These are phyloP conservation scores for Pulveroboletus sp. DNA, from an alignment of 768 basidiomycete genomes.

Conservation along the genomic window DNA sequence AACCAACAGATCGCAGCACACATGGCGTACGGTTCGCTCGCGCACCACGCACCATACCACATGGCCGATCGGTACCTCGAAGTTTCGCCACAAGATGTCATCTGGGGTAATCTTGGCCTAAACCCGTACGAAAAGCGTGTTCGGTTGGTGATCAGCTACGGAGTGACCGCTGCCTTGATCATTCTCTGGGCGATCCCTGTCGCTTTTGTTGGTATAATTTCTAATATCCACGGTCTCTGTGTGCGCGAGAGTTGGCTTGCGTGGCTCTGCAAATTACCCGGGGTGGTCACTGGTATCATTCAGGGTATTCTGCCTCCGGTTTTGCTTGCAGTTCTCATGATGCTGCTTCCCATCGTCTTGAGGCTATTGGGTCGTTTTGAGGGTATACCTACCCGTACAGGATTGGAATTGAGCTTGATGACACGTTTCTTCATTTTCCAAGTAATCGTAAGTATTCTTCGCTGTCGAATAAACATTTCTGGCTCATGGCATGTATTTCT, in stretches of 20 bases:
- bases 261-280: slow-evolving; percentile 79
- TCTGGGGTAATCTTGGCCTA: slow-evolving; percentile 87
- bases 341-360: slow-evolving; percentile 83
- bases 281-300: slow-evolving; percentile 73
- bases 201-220: slow-evolving; percentile 81
- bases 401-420: slow-evolving; percentile 89
- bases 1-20: slow-evolving; percentile 92
- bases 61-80: slow-evolving; percentile 81
- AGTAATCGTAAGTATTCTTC: slow-evolving; percentile 65
- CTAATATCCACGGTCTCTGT: slow-evolving; percentile 76
- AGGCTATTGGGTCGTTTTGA: slow-evolving; percentile 81
- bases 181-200: slow-evolving; percentile 88
- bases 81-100: slow-evolving; percentile 83
- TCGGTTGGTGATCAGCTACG: slow-evolving; percentile 66
- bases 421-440: slow-evolving; percentile 89
- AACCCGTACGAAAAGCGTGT: slow-evolving; percentile 85
- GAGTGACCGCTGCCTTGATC: slow-evolving; percentile 75
- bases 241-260: slow-evolving; percentile 62
- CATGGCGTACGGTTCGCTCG: slow-evolving; percentile 70
- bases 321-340: slow-evolving; percentile 85
- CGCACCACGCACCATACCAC: slow-evolving; percentile 78
- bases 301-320: slow-evolving; percentile 88
- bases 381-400: slow-evolving; percentile 83
- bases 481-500: slow-evolving; percentile 5
- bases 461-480: neutral